Percentiles rank a stretch among this genome's conserved stretches.
These are phyloP conservation scores for Omphalea diandra DNA, from an alignment of 441 rosid species.

Conservation along the genomic window DNA sequence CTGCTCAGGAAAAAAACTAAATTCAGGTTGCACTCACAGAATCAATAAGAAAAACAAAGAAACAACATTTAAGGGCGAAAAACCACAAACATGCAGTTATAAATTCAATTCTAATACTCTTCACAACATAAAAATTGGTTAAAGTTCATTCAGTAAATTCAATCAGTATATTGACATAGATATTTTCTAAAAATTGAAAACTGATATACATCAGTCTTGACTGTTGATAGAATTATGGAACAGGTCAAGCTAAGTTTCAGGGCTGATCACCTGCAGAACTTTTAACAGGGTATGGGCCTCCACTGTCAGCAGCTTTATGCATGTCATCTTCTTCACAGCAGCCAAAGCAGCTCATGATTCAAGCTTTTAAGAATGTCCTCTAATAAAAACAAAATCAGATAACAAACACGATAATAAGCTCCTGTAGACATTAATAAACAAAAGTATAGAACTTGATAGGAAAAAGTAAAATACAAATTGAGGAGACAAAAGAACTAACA, in stretches of 20 bases:
- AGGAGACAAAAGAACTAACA: background rate
- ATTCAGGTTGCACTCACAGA: constrained; percentile 13
- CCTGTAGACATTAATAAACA: background rate
- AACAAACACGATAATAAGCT: background rate
- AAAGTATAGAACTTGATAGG: background rate
- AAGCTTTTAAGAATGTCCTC: constrained; percentile 22
- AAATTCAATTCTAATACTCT: background rate
- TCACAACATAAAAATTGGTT: constrained; percentile 1
- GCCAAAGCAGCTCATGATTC: constrained; percentile 78
- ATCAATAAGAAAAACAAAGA: background rate
- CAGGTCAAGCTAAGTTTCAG: background rate
- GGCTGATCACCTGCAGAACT: constrained; percentile 50
- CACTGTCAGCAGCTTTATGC: constrained; percentile 67
- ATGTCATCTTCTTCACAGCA: constrained; percentile 81
- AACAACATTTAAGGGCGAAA: too few relatives aligned
- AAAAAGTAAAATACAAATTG: background rate
- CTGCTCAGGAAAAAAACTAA: constrained; percentile 38
- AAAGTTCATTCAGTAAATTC: constrained; percentile 15
- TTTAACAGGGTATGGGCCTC: constrained; percentile 57
- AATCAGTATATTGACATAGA: background rate
- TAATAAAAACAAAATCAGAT: background rate
- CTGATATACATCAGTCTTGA: background rate
- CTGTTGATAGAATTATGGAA: too few relatives aligned
- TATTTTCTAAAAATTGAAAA: background rate
- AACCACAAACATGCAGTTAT: background rate